Evolutionary conservation across 768 basidiomycete genomes (phyloP).

Genomic region (Myochromella boudieri): DNA sequence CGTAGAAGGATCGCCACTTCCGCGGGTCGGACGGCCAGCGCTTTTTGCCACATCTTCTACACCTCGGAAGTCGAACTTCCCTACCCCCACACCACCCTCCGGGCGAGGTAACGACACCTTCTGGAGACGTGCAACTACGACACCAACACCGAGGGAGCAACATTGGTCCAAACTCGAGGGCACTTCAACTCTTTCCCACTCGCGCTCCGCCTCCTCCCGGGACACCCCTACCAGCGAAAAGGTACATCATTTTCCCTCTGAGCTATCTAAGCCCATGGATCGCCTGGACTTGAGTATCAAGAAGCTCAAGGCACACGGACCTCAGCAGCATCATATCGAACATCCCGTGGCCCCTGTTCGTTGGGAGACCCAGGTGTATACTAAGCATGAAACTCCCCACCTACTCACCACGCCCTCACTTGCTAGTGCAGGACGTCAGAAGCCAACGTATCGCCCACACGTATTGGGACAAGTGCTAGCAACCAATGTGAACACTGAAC

Average conservation of each 20-base stretch:
- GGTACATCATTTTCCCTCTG: conserved; percentile 5
- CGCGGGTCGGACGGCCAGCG: neutral
- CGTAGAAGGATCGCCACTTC: neutral
- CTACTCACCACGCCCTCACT: conserved; percentile 15
- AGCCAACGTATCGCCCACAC: conserved; percentile 12
- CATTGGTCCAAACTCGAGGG: neutral
- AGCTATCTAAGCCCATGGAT: conserved; percentile 28
- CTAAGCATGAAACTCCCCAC: conserved; percentile 4
- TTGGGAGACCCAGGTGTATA: neutral
- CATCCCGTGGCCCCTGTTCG: conserved; percentile 14
- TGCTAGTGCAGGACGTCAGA: conserved; percentile 19
- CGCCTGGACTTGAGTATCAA: conserved; percentile 31
- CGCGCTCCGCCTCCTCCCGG: neutral
- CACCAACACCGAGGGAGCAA: neutral
- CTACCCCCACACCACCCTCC: neutral
- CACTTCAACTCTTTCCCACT: neutral
- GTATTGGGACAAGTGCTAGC: conserved; percentile 6
- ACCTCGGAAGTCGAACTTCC: too few species aligned
- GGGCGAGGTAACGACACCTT: neutral
- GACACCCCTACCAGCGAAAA: neutral
- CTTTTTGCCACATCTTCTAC: neutral
- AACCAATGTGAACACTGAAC: neutral
- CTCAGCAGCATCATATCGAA: conserved; percentile 21
- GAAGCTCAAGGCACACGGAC: conserved; percentile 29
- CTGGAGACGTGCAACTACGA: conserved; percentile 12